Conservation (phyloP, 192 early-diverging fungal genomes). For the Fimicolochytrium jonesii region DNA sequence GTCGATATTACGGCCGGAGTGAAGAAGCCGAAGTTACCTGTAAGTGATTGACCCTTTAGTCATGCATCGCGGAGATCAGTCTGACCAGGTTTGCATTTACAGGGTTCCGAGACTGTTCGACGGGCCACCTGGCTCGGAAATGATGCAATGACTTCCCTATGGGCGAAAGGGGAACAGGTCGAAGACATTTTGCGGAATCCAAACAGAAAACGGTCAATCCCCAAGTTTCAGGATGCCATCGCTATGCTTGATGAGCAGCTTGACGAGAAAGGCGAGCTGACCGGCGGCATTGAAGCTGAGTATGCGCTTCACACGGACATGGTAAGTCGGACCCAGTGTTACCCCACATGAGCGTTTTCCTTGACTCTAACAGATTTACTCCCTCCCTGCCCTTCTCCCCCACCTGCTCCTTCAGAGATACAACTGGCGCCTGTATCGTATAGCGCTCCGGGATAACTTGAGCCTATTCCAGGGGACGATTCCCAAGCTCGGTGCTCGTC, state of each 20-base stretch:
- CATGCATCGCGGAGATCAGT: conserved; percentile 3
- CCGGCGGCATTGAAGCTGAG: conserved; percentile 39
- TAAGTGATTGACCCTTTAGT: conserved; percentile 12
- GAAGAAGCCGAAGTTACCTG: conserved; percentile 26
- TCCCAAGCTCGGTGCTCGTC: no score
- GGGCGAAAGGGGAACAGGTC: conserved; percentile 21
- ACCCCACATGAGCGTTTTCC: no score
- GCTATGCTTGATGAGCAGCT: conserved; percentile 41
- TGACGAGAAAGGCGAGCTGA: conserved; percentile 22
- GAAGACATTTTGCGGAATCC: no score
- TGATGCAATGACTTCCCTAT: conserved; percentile 27
- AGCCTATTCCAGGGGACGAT: conserved; percentile 39
- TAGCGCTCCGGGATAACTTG: conserved; percentile 39
- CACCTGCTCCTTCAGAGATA: conserved; percentile 12
- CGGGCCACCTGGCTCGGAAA: conserved; percentile 33
- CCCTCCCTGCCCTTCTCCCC: not conserved
- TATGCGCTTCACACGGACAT: conserved; percentile 30
- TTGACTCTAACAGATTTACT: no score
- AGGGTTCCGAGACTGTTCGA: conserved; percentile 20
- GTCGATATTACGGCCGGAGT: conserved; percentile 34
- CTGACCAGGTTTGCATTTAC: no score
- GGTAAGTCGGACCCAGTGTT: conserved; percentile 20
- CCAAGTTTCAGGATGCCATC: conserved; percentile 21
- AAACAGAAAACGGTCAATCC: no score
- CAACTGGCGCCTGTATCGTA: conserved; percentile 48